Base-by-base conservation (phyloP, 192 early-diverging fungal genomes). In the Phycomyces nitens region DNA sequence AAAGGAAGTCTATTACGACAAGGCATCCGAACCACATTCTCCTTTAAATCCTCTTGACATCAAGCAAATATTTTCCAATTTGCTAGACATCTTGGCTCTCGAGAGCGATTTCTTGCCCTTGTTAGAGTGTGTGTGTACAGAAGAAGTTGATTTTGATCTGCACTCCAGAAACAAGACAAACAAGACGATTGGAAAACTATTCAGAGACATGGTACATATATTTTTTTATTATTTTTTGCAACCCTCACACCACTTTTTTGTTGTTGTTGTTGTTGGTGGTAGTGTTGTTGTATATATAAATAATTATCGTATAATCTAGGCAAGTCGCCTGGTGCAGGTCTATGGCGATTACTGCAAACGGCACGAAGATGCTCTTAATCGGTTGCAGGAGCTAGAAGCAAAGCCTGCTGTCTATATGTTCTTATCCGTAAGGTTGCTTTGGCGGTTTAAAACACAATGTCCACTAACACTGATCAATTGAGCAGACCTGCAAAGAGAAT, bases 331-430 rank as follows among this genome's bases (percentile, higher is more conserved):
- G 59, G 82, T 83, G 44, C 60, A 50, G n/a, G 73, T 82, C 5
- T 91, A 89, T 54, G 77, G 80, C 20, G 82, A 85, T 29, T 91
- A 91, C 58, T 89, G 87, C 74, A 89, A 88, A 69, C 69, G 88
- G 59, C 88, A 89, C 58, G 86, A 91, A 64, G 77, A 83, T 26
- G 77, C 82, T 12, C 77, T 87, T 57, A 69, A 73, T 12, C 75
- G 77, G 69, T 65, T 91, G n/a, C 77, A 78, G 52, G 89, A 91
- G 70, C 78, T 83, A 51, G 77, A 79, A 20, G 61, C 51, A 24
- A 54, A 69, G 21, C 51, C 65, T 38, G 27, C 57, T n/a, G 50
- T 80, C 41, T 65, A 80, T 67, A 49, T 59, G 29, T 80, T 78
- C 55, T 58, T 76, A 27, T 20, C 22, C 27, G 64, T 50, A 65